These are phyloP conservation scores for Cercospora sp. DNA, from an alignment of 2,329 filamentous ascomycete genomes.

Conservation along the genomic window DNA sequence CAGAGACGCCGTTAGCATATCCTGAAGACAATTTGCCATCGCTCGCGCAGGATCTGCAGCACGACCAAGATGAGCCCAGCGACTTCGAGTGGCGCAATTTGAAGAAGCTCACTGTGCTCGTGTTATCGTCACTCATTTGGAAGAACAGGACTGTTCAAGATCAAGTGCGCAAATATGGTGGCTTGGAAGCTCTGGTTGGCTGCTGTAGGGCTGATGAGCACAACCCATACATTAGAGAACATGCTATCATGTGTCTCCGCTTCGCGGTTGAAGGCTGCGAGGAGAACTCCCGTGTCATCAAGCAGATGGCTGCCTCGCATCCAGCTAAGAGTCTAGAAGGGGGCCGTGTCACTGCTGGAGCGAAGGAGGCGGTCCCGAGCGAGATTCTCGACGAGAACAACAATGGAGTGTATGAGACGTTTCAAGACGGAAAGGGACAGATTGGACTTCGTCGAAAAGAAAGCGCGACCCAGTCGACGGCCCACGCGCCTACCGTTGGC, in stretches of 20 bases:
- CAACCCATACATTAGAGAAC: slow-evolving; percentile 91
- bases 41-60: slow-evolving; percentile 32
- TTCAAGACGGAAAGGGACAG: slow-evolving; percentile 51
- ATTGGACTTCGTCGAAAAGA: slow-evolving; percentile 49
- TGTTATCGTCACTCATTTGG: slow-evolving; percentile 85
- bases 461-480: neutral
- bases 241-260: slow-evolving; percentile 84
- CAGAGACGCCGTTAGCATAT: slow-evolving; percentile 44
- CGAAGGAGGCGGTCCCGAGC: slow-evolving; percentile 41
- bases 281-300: slow-evolving; percentile 70
- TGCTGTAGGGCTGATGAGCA: slow-evolving; percentile 90
- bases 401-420: slow-evolving; percentile 48
- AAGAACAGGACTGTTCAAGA: slow-evolving; percentile 81
- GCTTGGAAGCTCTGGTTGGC: slow-evolving; percentile 82
- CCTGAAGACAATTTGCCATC: slow-evolving; percentile 40
- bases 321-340: slow-evolving; percentile 20
- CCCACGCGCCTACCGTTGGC: slow-evolving; percentile 27
- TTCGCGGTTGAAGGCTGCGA: slow-evolving; percentile 68
- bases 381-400: slow-evolving; percentile 49
- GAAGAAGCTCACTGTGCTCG: slow-evolving; percentile 89
- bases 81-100: slow-evolving; percentile 77
- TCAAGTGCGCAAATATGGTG: slow-evolving; percentile 81
- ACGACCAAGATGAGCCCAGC: slow-evolving; percentile 61
- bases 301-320: slow-evolving; percentile 52
- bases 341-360: slow-evolving; percentile 19